Evolutionary conservation across 495 filamentous ascomycete genomes (phyloP), one percentile per base, ranked within the genome.

Genomic region (Penicillium verhagenii): DNA sequence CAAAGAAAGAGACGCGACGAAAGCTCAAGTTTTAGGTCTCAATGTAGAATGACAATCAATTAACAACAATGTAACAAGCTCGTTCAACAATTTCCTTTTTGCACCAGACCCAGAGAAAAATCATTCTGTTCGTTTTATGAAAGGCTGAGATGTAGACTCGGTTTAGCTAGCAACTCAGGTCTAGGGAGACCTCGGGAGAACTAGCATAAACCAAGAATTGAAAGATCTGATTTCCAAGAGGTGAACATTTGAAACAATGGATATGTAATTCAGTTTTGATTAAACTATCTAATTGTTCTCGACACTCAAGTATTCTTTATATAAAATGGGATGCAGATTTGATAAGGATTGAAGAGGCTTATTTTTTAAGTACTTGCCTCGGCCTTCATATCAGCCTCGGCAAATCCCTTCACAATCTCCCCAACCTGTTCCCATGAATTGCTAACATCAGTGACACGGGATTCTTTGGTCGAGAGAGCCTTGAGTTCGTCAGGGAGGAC

Each of bases 1-100:
- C n/a, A 67, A 61, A 58, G 28, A 31, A 11, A 31, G 9, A 31
- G 33, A 35, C 33, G 33, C 33, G 33, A 24, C 39, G n/a, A n/a
- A n/a, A n/a, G n/a, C n/a, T 23, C 26, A 28, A 28, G 6, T 28
- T 28, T 28, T 3, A 28, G 26, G 6, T 28, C 26, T n/a, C n/a
- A n/a, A n/a, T n/a, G n/a, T n/a, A n/a, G n/a, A n/a, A n/a, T n/a
- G n/a, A n/a, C n/a, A n/a, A n/a, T n/a, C n/a, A n/a, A n/a, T n/a
- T n/a, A n/a, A n/a, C n/a, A n/a, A n/a, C n/a, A n/a, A n/a, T n/a
- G n/a, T n/a, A n/a, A n/a, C n/a, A n/a, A n/a, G n/a, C n/a, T n/a
- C n/a, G n/a, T n/a, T n/a, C n/a, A n/a, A n/a, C n/a, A n/a, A n/a
- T n/a, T n/a, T n/a, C n/a, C n/a, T n/a, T n/a, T n/a, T n/a, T n/a